Base-by-base conservation (phyloP, 2,329 filamentous ascomycete species). In the Fusarium sp. region DNA sequence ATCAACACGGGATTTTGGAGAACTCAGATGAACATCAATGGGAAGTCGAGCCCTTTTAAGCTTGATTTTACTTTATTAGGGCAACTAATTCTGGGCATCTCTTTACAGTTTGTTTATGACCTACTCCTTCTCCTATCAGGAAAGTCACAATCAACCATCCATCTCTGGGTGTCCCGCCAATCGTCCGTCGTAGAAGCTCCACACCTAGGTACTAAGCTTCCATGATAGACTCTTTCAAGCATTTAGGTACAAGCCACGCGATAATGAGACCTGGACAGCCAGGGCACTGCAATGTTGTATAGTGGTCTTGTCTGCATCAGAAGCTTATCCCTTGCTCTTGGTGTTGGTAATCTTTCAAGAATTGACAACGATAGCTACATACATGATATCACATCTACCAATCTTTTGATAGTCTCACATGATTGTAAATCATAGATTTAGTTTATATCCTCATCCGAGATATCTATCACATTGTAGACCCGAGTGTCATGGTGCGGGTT, bases 1-100 rank as follows among this genome's bases (percentile, higher is more conserved):
- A 15, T n/a, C n/a, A 6, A 45, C 8, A 16, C 40, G 15, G 26
- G 12, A 42, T 16, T 37, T 37, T 41, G 58, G 40, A 26, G 37
- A 23, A 41, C 20, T n/a, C 4, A 4, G 40, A 3, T n/a, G 45
- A 11, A 15, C 8, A 10, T 13, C 18, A 45, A 3, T 9, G 42
- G 51, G 23, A 33, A 33, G 16, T 9, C 9, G 42, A 34, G 34
- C 15, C 16, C 23, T 46, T 62, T 59, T 59, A 59, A 45, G 5
- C 13, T 40, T 38, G 18, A 20, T 9, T 44, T 9, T 2, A 33
- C 23, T 44, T 8, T 2, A 33, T 30, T 30, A 8, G n/a, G 34
- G 12, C 20, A 58, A 6, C 33, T 36, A 20, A 7, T 10, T 49
- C 31, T 26, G 20, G 20, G 31, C 20, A 6, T 36, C 20, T 26